phyloP scores from a whole-genome alignment of 257 asterid genomes.

The Salvia rosmarinus region DNA sequence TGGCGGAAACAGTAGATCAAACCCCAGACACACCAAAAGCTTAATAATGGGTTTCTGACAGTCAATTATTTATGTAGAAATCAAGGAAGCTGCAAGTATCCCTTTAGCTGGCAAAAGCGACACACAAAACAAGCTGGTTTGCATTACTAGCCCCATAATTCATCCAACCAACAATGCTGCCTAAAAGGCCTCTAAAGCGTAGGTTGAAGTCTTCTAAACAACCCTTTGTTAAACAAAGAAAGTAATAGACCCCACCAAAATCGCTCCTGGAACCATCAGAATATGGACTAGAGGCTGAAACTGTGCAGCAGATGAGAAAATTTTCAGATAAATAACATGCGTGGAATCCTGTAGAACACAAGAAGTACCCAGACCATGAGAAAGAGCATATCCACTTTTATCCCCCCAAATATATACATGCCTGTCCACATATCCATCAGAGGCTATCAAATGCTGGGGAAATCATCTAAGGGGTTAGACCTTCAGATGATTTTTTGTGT shows the following conservation, averaged over 20 bases:
- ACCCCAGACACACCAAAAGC: slow-evolving; percentile 28
- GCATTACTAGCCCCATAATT: slow-evolving; percentile 27
- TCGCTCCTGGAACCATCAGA: slow-evolving; percentile 15
- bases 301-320: neutral
- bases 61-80: slow-evolving; percentile 4
- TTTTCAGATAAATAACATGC: neutral
- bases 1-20: slow-evolving; percentile 14
- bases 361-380: neutral
- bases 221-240: neutral
- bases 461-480: slow-evolving; percentile 26
- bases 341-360: neutral
- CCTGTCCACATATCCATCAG: too few relatives aligned
- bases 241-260: neutral
- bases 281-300: neutral
- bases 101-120: slow-evolving; percentile 7
- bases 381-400: neutral
- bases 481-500: slow-evolving; percentile 25
- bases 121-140: slow-evolving; percentile 9
- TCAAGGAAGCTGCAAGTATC: slow-evolving; percentile 5
- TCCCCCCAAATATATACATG: too few relatives aligned
- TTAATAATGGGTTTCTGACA: slow-evolving; percentile 4
- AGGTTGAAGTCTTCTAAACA: neutral
- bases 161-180: slow-evolving; percentile 21
- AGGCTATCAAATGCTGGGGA: too few relatives aligned
- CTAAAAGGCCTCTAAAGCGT: slow-evolving; percentile 3